These are phyloP conservation scores for Suillus bovinus DNA, from an alignment of 768 basidiomycete genomes.

Conservation along the genomic window DNA sequence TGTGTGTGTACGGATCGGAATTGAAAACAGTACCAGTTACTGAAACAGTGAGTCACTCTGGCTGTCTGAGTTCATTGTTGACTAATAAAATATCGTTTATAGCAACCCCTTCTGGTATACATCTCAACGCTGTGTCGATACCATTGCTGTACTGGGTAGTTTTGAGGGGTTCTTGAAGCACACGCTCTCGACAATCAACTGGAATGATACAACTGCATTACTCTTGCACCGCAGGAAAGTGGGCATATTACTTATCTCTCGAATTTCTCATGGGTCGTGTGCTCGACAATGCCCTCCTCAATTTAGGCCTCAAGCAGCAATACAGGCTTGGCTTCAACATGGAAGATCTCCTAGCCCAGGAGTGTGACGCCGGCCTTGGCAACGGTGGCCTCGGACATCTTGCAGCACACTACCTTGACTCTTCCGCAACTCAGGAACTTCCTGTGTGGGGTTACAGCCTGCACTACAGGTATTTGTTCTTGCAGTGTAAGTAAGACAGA, in stretches of 20 bases:
- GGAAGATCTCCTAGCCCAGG: constrained; percentile 83
- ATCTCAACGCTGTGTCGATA: constrained; percentile 95
- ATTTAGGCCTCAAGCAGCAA: constrained; percentile 79
- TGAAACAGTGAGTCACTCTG: constrained; percentile 69
- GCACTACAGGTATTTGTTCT: constrained; percentile 81
- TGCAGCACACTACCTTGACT: constrained; percentile 96
- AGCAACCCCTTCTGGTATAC: constrained; percentile 99
- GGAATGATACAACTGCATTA: constrained; percentile 80
- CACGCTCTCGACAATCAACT: constrained; percentile 87
- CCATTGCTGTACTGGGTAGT: constrained; percentile 96
- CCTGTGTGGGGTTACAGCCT: constrained; percentile 96
- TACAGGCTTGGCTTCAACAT: constrained; percentile 90
- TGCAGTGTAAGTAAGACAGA: constrained; percentile 53
- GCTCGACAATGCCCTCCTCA: constrained; percentile 81
- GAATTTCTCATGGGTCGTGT: constrained; percentile 90
- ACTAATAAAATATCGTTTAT: not conserved
- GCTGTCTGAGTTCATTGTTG: constrained; percentile 13
- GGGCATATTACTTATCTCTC: constrained; percentile 94
- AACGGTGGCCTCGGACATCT: constrained; percentile 96
- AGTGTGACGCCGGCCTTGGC: constrained; percentile 92
- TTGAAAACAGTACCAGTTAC: constrained; percentile 95
- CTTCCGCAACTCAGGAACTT: constrained; percentile 85
- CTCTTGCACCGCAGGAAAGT: constrained; percentile 82
- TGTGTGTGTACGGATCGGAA: constrained; percentile 83
- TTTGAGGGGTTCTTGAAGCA: constrained; percentile 97